Evolutionary conservation across 257 asterid species (phyloP).

Genomic region (Anisodus acutangulus): DNA sequence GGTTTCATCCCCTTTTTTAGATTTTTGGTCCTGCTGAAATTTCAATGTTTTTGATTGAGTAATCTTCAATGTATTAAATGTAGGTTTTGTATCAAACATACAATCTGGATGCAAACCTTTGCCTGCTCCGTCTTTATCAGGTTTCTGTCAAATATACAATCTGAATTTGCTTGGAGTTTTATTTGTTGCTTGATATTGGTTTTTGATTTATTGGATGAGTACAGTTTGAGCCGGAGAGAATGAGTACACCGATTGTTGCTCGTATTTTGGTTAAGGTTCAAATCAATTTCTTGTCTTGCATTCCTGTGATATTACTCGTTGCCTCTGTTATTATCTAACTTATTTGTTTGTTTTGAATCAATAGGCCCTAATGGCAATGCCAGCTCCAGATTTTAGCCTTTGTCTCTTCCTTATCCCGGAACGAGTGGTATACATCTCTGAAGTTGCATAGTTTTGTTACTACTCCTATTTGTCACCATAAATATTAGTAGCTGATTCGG

Average conservation of each 20-base stretch:
- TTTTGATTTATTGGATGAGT: neutral
- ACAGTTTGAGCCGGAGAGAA: constrained; percentile 89
- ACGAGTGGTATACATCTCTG: constrained; percentile 67
- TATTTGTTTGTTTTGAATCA: constrained; percentile 25
- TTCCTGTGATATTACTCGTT: neutral
- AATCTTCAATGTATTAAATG: neutral
- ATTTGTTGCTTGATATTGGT: neutral
- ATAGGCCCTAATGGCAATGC: constrained; percentile 97
- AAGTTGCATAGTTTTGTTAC: neutral
- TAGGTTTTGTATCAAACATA: constrained; percentile 87
- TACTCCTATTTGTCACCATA: too few species aligned
- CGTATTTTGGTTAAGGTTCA: constrained; percentile 88
- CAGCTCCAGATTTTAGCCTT: constrained; percentile 91
- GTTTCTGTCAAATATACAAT: constrained; percentile 37
- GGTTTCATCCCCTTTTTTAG: neutral
- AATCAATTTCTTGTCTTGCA: neutral
- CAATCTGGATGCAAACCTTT: constrained; percentile 89
- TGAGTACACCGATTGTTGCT: constrained; percentile 85
- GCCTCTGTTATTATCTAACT: neutral
- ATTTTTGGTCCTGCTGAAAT: neutral
- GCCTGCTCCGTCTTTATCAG: constrained; percentile 95
- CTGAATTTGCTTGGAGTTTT: neutral
- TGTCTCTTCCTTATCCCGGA: constrained; percentile 89
- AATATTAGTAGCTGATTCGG: too few species aligned
- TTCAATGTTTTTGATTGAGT: neutral